Conservation (phyloP, 106 monocot species). For the Posidonia australis region DNA sequence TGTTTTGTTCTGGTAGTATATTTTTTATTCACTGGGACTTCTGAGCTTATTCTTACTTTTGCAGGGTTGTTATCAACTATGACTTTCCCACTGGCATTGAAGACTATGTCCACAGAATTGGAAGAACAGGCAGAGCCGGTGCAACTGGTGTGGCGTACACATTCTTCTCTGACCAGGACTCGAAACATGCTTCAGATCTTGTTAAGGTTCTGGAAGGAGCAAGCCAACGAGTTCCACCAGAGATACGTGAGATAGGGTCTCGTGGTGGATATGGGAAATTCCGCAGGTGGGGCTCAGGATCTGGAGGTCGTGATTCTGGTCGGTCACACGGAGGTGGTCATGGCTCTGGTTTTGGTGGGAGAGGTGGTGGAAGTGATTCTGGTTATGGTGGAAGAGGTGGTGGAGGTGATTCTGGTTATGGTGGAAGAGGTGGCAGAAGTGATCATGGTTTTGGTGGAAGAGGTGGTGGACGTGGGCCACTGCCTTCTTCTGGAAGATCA, state of each 20-base stretch:
- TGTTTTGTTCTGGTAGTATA: neutral
- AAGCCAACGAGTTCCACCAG: conserved; percentile 45
- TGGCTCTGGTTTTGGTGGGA: conserved; percentile 5
- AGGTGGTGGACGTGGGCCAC: conserved; percentile 12
- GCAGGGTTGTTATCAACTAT: conserved; percentile 78
- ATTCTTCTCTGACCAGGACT: conserved; percentile 70
- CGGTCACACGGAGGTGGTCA: conserved; percentile 2
- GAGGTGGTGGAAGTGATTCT: conserved; percentile 33
- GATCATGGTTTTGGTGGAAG: conserved; percentile 14
- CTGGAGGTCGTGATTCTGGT: conserved; percentile 12
- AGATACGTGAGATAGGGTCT: conserved; percentile 42
- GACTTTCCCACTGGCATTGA: conserved; percentile 81
- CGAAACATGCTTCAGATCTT: conserved; percentile 65
- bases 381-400: conserved; percentile 28
- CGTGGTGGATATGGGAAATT: conserved; percentile 48
- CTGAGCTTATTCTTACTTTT: neutral
- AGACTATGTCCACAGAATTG: conserved; percentile 81
- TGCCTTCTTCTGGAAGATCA: conserved; percentile 1
- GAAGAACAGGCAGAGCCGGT: conserved; percentile 74
- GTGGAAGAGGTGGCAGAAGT: neutral
- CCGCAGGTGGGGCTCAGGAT: conserved; percentile 40
- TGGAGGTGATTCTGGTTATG: neutral
- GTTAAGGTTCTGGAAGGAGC: conserved; percentile 72
- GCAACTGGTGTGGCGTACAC: conserved; percentile 65
- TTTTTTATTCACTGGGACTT: neutral